Percentiles rank a stretch among this genome's conserved stretches.
These are phyloP conservation scores for Cercis canadensis DNA, from an alignment of 306 rosid species.

Conservation along the genomic window DNA sequence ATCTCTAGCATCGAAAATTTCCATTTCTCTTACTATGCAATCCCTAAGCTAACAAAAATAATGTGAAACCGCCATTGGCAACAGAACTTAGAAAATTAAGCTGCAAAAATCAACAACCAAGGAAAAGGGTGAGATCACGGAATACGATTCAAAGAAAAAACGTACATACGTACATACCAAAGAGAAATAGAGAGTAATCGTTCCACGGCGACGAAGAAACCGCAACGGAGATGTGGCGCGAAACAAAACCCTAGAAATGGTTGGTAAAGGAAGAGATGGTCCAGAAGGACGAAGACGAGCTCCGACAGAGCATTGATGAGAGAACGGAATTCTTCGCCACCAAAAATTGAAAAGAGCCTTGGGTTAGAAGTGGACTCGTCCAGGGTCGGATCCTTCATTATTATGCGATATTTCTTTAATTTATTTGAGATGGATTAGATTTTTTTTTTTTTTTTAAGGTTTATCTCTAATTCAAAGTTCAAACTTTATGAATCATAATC, in stretches of 20 bases:
- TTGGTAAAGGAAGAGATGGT: neutral
- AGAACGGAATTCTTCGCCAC: no score
- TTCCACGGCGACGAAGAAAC: neutral
- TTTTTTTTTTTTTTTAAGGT: neutral
- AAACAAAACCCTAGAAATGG: conserved; percentile 42
- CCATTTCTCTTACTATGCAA: conserved; percentile 1
- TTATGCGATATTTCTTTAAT: no score
- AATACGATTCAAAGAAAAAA: neutral
- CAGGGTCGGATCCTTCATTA: neutral
- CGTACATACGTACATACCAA: neutral
- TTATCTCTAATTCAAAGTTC: no score
- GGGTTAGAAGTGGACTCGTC: neutral
- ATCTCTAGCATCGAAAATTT: neutral
- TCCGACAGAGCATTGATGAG: neutral
- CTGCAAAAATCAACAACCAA: neutral
- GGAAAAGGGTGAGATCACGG: neutral
- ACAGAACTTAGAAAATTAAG: neutral
- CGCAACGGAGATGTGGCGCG: neutral
- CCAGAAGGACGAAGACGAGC: conserved; percentile 11
- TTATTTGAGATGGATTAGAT: neutral
- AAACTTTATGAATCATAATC: no score
- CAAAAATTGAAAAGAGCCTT: neutral
- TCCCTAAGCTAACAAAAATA: neutral
- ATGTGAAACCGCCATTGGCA: neutral
- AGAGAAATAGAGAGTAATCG: neutral